phyloP scores from a whole-genome alignment of 257 asterid genomes.

The Thymus quinquecostatus region DNA sequence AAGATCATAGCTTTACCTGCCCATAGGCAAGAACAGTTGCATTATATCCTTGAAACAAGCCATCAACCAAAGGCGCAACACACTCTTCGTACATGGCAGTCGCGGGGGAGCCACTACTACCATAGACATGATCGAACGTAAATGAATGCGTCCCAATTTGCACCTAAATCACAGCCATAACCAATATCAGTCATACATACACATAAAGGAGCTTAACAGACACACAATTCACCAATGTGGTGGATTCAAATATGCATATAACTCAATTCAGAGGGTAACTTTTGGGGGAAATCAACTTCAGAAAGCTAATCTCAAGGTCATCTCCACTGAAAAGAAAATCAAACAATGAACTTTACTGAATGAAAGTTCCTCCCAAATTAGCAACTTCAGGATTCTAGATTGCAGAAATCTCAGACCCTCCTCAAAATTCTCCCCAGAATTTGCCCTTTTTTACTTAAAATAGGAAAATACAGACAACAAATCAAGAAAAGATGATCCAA shows the following conservation, averaged over 20 bases:
- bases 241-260: slow-evolving; percentile 11
- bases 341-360: slow-evolving; percentile 15
- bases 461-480: neutral
- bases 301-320: neutral
- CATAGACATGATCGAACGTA: slow-evolving; percentile 97
- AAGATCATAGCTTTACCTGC: slow-evolving; percentile 57
- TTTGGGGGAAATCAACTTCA: neutral
- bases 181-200: neutral
- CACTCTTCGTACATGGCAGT: slow-evolving; percentile 92
- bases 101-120: slow-evolving; percentile 79
- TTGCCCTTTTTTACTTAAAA: neutral
- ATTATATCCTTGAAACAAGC: slow-evolving; percentile 97
- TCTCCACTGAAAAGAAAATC: slow-evolving; percentile 21
- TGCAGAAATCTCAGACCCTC: slow-evolving; percentile 10
- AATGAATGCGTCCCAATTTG: slow-evolving; percentile 94
- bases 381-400: slow-evolving; percentile 22
- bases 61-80: slow-evolving; percentile 92
- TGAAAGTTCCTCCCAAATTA: slow-evolving; percentile 22
- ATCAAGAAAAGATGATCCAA: slow-evolving; percentile 3
- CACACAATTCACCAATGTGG: neutral
- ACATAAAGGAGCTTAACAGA: too few relatives aligned
- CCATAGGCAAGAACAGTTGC: slow-evolving; percentile 99
- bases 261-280: slow-evolving; percentile 8
- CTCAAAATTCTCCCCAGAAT: slow-evolving; percentile 3
- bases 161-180: slow-evolving; percentile 55